Base-by-base conservation (phyloP, 768 basidiomycete genomes). In the Rossbeevera mucosa region DNA sequence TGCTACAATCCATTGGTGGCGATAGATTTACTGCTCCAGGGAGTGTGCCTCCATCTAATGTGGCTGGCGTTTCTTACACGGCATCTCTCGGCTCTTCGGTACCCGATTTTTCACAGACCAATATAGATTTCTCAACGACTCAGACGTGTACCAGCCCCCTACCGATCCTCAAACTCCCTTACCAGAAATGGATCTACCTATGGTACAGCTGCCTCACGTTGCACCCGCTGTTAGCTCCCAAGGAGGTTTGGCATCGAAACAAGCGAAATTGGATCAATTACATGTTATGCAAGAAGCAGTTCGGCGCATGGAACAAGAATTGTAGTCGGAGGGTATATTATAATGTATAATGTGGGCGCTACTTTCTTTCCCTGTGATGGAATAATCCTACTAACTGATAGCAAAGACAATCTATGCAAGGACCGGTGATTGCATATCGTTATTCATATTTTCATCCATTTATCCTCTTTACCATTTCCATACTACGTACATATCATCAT, bases 271-370 rank as follows among this genome's bases (percentile, higher is more conserved):
- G 9, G 40, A 51, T n/a, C 67, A 48, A 47, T 50, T 51, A 4
- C 62, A 62, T 16, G 59, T 56, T 22, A 66, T 75, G 62, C 69
- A 71, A 52, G 69, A 73, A 31, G 68, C 59, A 7, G 60, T 70
- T 5, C 58, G 64, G n/a, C 63, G 51, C 53, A 61, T 74, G 42
- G 69, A 73, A 14, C 53, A 58, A 7, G 73, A 74, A 46, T 54
- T 74, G 22, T 51, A 57, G 2, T 61, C 51, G 11, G 61, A 66
- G 36, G 56, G 61, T 29, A 26, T 65, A 14, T 65, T 18, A 31
- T 52, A 20, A 22, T 46, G 51, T 18, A 31, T 52, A 20, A 22
- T 46, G 51, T 60, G 51, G 61, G 55, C 11, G n/a, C 2, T 1
- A 0, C 21, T 25, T n/a, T 8, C 28, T 25, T 20, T 8, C 28